Conservation (phyloP, 768 basidiomycete species). For the Gloeophyllum trabeum region DNA sequence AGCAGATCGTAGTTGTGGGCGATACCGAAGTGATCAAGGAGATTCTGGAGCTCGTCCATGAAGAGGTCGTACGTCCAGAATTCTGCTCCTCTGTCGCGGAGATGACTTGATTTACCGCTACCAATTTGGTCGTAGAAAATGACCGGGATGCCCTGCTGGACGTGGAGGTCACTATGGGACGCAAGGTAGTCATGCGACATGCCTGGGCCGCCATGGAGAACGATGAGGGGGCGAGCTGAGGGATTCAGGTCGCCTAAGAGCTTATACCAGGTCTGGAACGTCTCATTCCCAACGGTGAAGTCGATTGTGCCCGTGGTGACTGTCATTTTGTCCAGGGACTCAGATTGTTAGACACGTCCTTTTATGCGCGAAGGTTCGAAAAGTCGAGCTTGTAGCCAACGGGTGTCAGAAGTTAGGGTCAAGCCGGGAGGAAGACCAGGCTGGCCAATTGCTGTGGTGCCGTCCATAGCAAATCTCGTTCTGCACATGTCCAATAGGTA, state of each 20-base stretch:
- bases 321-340: no score
- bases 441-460: no score
- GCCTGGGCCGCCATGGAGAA: constrained; percentile 47
- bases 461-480: no score
- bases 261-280: constrained; percentile 40
- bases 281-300: constrained; percentile 19
- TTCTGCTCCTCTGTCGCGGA: constrained; percentile 33
- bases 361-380: no score
- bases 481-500: no score
- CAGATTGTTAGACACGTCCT: no score
- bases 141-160: constrained; percentile 27
- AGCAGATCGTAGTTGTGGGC: constrained; percentile 27
- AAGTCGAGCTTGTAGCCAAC: no score
- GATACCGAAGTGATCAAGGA: constrained; percentile 33
- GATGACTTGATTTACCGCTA: constrained; percentile 40
- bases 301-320: constrained; percentile 19
- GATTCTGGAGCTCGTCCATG: constrained; percentile 36
- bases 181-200: constrained; percentile 29
- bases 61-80: constrained; percentile 45
- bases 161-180: constrained; percentile 25
- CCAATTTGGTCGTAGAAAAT: constrained; percentile 49
- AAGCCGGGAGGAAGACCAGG: no score
- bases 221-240: constrained; percentile 29
- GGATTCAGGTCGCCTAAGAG: constrained; percentile 29
- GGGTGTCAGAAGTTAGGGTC: no score